These are phyloP conservation scores for Planoprotostelium fungivorum DNA, from an alignment of 78 protist species.

Conservation along the genomic window DNA sequence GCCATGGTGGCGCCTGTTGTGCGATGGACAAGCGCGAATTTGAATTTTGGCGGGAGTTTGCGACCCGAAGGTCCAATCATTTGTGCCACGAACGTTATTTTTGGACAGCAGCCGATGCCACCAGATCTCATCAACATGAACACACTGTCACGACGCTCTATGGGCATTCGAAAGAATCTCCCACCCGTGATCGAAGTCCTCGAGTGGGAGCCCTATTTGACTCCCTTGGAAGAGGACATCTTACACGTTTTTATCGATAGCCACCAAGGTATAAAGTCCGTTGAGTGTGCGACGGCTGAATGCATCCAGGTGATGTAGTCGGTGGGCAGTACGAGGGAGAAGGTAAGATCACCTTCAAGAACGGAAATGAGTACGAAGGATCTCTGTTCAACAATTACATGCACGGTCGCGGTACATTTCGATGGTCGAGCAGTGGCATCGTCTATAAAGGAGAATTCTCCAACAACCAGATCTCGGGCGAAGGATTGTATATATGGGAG, in stretches of 20 bases:
- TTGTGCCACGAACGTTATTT: neutral
- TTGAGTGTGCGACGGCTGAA: neutral
- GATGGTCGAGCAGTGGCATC: neutral
- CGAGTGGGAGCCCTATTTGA: neutral
- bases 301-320: neutral
- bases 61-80: neutral
- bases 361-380: neutral
- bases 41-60: neutral
- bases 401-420: neutral
- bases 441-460: neutral
- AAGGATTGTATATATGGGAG: neutral
- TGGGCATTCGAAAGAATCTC: neutral
- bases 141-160: neutral
- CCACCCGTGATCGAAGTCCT: neutral
- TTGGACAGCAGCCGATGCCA: too few species aligned
- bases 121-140: too few species aligned
- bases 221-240: neutral
- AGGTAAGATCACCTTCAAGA: neutral
- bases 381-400: neutral
- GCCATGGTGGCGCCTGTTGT: neutral
- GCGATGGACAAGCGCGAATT: neutral
- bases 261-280: neutral
- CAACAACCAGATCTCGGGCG: neutral
- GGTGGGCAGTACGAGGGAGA: neutral
- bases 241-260: neutral